Evolutionary conservation across 2,329 filamentous ascomycete species (phyloP).

Genomic region (Sclerotinia nivalis): DNA sequence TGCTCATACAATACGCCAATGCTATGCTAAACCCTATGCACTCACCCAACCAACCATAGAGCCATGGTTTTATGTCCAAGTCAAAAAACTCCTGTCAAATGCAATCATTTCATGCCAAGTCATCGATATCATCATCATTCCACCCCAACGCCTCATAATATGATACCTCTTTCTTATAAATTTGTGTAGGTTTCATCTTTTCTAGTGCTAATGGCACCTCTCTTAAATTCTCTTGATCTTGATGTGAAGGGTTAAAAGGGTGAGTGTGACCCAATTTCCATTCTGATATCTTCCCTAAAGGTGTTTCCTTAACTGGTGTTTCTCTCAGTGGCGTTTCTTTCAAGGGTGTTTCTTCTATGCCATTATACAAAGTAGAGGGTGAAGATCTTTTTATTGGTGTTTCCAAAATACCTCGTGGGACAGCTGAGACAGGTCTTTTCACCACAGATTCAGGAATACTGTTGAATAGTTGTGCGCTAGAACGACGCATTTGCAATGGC

Average conservation of each 20-base stretch:
- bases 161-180: constrained; percentile 33
- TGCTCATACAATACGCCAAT: constrained; percentile 13
- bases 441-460: constrained; percentile 33
- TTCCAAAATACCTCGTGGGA: constrained; percentile 32
- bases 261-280: constrained; percentile 29
- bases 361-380: background rate
- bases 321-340: constrained; percentile 31
- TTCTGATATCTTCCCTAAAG: constrained; percentile 25
- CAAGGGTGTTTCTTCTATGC: constrained; percentile 30
- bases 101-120: constrained; percentile 35
- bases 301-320: constrained; percentile 34
- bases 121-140: constrained; percentile 43
- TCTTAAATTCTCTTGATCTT: constrained; percentile 33
- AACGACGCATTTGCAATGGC: constrained; percentile 34
- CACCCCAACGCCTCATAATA: constrained; percentile 44
- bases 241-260: constrained; percentile 24
- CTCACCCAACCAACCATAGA: constrained; percentile 17
- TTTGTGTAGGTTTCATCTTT: constrained; percentile 9
- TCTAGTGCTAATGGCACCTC: background rate
- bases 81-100: constrained; percentile 28
- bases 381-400: constrained; percentile 35
- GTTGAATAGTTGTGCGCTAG: constrained; percentile 36
- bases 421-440: constrained; percentile 23
- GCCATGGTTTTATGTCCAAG: background rate
- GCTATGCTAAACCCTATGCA: constrained; percentile 15